phyloP scores from a whole-genome alignment of 768 basidiomycete genomes.

The Sistotremastrum suecicum region DNA sequence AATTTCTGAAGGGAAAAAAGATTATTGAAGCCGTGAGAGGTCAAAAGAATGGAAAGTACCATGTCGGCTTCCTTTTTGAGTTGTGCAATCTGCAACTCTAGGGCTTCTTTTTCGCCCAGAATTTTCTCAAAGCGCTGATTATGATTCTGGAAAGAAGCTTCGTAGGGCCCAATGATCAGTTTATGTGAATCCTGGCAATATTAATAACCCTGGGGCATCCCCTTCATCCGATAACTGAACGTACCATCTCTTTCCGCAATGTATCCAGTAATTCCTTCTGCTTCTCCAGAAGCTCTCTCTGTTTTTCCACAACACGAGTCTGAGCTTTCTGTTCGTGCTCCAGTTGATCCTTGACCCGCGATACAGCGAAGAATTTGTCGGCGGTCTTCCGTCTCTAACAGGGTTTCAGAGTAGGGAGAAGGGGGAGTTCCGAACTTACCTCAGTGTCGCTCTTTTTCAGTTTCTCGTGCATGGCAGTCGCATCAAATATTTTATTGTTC shows the following conservation, averaged over 20 bases:
- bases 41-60: too few species aligned
- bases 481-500: conserved; percentile 73
- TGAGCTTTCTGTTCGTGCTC: conserved; percentile 63
- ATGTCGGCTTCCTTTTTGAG: too few species aligned
- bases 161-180: too few species aligned
- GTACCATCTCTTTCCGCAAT: too few species aligned
- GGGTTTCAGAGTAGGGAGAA: not conserved
- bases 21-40: not conserved
- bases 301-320: conserved; percentile 40
- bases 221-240: too few species aligned
- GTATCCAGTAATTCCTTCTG: conserved; percentile 9
- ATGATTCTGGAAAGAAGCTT: too few species aligned
- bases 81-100: too few species aligned
- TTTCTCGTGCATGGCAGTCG: conserved; percentile 61
- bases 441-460: conserved; percentile 52
- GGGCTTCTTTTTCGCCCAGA: too few species aligned
- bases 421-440: conserved; percentile 27
- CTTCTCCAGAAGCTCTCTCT: conserved; percentile 20
- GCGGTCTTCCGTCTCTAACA: conserved; percentile 87
- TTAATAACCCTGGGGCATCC: too few species aligned
- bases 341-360: conserved; percentile 78
- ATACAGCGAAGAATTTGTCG: conserved; percentile 83
- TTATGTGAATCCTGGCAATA: too few species aligned
- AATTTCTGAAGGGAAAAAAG: conserved; percentile 6
- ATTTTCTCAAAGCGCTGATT: too few species aligned